Conservation (phyloP, 768 basidiomycete species). For the Collybia sp. region DNA sequence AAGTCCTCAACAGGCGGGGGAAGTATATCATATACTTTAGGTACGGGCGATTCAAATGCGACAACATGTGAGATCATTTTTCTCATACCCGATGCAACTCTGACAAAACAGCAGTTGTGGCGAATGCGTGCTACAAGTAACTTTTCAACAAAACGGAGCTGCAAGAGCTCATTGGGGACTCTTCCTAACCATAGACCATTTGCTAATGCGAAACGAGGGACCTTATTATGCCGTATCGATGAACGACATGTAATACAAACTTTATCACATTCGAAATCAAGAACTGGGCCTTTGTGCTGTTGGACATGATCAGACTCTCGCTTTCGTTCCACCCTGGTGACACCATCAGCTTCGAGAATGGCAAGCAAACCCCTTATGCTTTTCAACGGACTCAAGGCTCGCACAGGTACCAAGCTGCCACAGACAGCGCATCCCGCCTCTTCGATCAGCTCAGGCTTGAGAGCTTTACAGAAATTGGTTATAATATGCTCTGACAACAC, state of each 20-base stretch:
- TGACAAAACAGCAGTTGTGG: conserved; percentile 17
- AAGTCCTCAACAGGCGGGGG: conserved; percentile 11
- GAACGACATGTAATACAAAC: too few species aligned
- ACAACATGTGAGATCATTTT: conserved; percentile 20
- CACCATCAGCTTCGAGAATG: conserved; percentile 1
- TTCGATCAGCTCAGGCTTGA: conserved; percentile 5
- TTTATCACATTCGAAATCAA: too few species aligned
- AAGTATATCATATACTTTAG: conserved; percentile 17
- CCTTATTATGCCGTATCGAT: too few species aligned
- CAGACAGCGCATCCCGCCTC: conserved; percentile 28
- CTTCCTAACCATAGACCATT: too few species aligned
- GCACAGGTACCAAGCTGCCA: conserved; percentile 7
- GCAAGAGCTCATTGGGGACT: conserved; percentile 1
- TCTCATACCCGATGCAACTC: conserved; percentile 14
- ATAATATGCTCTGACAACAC: conserved; percentile 3
- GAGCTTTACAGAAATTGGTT: conserved; percentile 1
- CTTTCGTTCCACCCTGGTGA: conserved; percentile 3
- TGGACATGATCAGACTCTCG: background rate
- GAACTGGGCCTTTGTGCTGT: too few species aligned
- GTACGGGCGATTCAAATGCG: conserved; percentile 16
- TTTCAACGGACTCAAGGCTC: background rate
- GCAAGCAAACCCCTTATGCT: background rate
- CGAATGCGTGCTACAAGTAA: conserved; percentile 17
- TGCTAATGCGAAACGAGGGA: too few species aligned
- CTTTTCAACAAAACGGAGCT: conserved; percentile 16